A percentile compares a stretch with the other conserved stretches of the same genome.
phyloP scores from a whole-genome alignment of 345 rosid species.

The Rhodomyrtus tomentosa region DNA sequence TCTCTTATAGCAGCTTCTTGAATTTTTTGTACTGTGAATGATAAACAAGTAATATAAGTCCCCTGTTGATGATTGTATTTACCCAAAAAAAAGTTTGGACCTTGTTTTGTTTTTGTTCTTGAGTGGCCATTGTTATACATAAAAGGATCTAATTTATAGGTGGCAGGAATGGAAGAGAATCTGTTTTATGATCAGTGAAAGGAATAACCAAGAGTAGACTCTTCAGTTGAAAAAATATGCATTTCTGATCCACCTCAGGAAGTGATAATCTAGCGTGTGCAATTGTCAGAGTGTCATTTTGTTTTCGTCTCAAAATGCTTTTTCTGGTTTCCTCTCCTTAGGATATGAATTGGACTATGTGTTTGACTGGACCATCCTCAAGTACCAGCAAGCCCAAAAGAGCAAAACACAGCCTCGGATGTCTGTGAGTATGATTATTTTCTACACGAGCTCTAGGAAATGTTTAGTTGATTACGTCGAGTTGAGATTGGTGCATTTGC shows the following conservation, averaged over 20 bases:
- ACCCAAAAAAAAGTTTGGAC: not conserved
- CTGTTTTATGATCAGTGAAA: not conserved
- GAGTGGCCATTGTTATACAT: not conserved
- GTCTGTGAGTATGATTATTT: constrained; percentile 27
- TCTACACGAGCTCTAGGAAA: not conserved
- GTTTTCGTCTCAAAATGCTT: not conserved
- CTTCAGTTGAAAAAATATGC: not conserved
- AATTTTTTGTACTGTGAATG: not conserved
- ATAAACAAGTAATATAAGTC: not conserved
- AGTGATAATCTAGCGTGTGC: not conserved
- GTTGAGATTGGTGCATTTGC: not conserved
- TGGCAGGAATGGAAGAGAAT: not conserved
- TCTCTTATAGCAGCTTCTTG: not conserved
- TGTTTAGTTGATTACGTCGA: not conserved
- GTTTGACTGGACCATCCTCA: constrained; percentile 94
- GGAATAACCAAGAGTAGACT: not conserved
- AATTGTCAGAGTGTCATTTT: not conserved
- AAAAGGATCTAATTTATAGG: not conserved
- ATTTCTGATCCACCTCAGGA: not conserved
- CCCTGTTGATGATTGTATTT: not conserved
- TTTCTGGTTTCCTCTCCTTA: constrained; percentile 9
- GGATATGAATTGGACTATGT: constrained; percentile 77
- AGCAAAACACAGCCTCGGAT: constrained; percentile 49
- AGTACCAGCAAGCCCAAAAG: constrained; percentile 80
- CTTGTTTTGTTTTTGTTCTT: not conserved